A percentile compares a stretch with the other conserved stretches of the same genome.
phyloP scores from a whole-genome alignment of 2,329 filamentous ascomycete species.

The Calonectria naviculata region DNA sequence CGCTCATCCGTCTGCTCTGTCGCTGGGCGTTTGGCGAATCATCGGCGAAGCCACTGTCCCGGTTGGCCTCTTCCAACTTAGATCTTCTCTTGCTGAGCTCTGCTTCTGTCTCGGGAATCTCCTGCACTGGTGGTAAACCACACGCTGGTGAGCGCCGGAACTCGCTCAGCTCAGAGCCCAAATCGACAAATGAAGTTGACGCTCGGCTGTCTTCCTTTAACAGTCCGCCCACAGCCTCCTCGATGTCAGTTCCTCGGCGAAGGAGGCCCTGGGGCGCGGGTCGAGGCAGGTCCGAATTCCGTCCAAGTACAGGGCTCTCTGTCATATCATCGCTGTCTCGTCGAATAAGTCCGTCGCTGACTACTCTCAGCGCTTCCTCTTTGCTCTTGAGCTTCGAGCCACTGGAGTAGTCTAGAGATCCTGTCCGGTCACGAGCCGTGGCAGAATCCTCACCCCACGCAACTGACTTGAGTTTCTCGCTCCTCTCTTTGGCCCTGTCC shows the following conservation, averaged over 20 bases:
- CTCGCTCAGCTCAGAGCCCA: slow-evolving; percentile 47
- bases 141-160: slow-evolving; percentile 56
- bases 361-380: slow-evolving; percentile 17
- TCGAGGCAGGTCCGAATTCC: slow-evolving; percentile 31
- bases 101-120: slow-evolving; percentile 59
- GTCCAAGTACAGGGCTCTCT: slow-evolving; percentile 53
- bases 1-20: slow-evolving; percentile 47
- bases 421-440: background rate
- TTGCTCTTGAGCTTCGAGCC: slow-evolving; percentile 15
- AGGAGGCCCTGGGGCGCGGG: slow-evolving; percentile 41
- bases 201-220: slow-evolving; percentile 45
- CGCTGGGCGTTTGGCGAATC: slow-evolving; percentile 52
- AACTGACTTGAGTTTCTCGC: slow-evolving; percentile 8
- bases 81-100: slow-evolving; percentile 33
- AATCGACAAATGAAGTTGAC: slow-evolving; percentile 32
- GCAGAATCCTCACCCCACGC: slow-evolving; percentile 1
- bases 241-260: slow-evolving; percentile 43
- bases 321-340: slow-evolving; percentile 41
- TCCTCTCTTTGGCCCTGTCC: background rate
- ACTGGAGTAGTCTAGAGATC: background rate
- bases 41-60: slow-evolving; percentile 46
- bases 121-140: slow-evolving; percentile 63
- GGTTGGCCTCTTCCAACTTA: slow-evolving; percentile 45
- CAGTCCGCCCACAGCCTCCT: slow-evolving; percentile 43
- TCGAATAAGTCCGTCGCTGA: slow-evolving; percentile 29